Evolutionary conservation across 306 rosid genomes (phyloP).

Genomic region (Vigna unguiculata): DNA sequence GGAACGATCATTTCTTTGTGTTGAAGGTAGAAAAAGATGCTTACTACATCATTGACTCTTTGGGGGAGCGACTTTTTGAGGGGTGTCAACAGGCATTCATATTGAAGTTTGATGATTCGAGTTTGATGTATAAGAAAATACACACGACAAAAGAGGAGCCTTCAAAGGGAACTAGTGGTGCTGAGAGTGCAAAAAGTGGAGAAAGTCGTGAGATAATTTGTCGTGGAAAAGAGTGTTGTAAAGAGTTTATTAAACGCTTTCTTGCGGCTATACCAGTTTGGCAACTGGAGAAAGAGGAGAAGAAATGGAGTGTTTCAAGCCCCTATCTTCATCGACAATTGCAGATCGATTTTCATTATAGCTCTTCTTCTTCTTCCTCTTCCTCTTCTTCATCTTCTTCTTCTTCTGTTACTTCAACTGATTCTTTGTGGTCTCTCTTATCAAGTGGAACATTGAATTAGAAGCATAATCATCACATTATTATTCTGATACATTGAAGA

Average conservation of each 20-base stretch:
- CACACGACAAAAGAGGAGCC: slow-evolving; percentile 16
- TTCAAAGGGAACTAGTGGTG: slow-evolving; percentile 1
- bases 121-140: slow-evolving; percentile 49
- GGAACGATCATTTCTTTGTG: slow-evolving; percentile 92
- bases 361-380: slow-evolving; percentile 1
- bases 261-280: slow-evolving; percentile 64
- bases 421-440: slow-evolving; percentile 44
- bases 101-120: slow-evolving; percentile 67
- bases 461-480: slow-evolving; percentile 1
- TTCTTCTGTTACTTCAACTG: slow-evolving; percentile 38
- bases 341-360: slow-evolving; percentile 82
- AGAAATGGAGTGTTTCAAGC: slow-evolving; percentile 40
- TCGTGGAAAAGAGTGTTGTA: slow-evolving; percentile 81
- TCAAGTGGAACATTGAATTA: slow-evolving; percentile 27
- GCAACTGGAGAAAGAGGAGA: slow-evolving; percentile 65
- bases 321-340: slow-evolving; percentile 57
- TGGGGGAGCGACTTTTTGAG: slow-evolving; percentile 75
- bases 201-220: slow-evolving; percentile 42
- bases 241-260: slow-evolving; percentile 75
- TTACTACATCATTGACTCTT: slow-evolving; percentile 72
- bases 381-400: background rate
- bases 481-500: background rate
- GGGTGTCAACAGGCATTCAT: slow-evolving; percentile 72
- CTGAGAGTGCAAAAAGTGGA: slow-evolving; percentile 4
- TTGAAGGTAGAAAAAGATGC: slow-evolving; percentile 69